Evolutionary conservation across 164 flowering plant genomes (phyloP).

Genomic region (Amborella trichopoda): DNA sequence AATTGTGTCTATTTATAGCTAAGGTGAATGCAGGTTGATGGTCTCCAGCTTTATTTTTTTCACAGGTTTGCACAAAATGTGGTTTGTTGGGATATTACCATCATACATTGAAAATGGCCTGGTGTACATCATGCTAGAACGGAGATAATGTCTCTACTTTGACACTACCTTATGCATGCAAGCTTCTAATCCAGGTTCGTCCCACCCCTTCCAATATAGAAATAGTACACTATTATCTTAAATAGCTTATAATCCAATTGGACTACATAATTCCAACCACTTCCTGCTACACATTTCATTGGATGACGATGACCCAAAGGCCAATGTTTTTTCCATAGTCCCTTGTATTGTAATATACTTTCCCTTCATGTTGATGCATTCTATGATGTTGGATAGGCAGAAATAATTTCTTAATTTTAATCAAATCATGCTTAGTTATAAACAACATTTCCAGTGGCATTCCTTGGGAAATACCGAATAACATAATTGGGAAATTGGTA

Average conservation of each 20-base stretch:
- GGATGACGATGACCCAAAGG: neutral
- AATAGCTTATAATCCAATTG: neutral
- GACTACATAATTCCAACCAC: neutral
- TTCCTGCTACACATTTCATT: neutral
- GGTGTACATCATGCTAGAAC: slow-evolving; percentile 71
- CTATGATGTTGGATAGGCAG: no score
- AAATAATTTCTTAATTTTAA: no score
- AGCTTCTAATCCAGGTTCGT: slow-evolving; percentile 74
- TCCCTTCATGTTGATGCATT: no score
- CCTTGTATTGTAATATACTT: no score
- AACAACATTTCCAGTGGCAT: no score
- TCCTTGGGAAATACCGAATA: no score
- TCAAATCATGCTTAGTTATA: no score
- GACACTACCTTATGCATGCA: slow-evolving; percentile 98
- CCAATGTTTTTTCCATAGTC: no score
- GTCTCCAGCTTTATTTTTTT: neutral
- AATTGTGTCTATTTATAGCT: no score
- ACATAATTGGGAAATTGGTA: no score
- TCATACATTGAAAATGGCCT: slow-evolving; percentile 52
- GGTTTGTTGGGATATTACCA: slow-evolving; percentile 85
- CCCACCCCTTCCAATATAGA: neutral
- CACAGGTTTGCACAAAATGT: slow-evolving; percentile 87
- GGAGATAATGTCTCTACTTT: slow-evolving; percentile 73
- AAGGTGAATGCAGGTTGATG: no score
- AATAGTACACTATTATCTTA: neutral